Percentiles rank a stretch among this genome's conserved stretches.
Evolutionary conservation across 2,329 filamentous ascomycete species (phyloP).

Genomic region (Colletotrichum lupini): DNA sequence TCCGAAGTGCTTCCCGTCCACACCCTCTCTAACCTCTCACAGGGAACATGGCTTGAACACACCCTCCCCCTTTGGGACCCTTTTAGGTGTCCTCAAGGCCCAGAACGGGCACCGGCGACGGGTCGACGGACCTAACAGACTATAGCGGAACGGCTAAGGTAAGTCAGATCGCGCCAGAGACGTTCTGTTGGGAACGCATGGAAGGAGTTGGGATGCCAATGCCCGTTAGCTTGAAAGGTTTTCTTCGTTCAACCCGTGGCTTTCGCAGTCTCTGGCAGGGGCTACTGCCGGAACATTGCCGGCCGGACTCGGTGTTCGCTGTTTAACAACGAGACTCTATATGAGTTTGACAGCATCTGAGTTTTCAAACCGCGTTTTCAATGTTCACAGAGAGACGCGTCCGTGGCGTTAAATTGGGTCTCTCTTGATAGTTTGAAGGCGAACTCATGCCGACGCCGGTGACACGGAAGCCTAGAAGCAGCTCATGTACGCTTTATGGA

Average conservation of each 20-base stretch:
- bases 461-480: not conserved
- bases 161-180: not conserved
- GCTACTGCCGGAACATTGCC: conserved; percentile 6
- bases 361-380: not conserved
- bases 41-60: not conserved
- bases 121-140: not conserved
- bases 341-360: not conserved
- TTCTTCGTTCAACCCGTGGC: not conserved
- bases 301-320: not conserved
- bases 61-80: not conserved
- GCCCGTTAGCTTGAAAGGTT: not conserved
- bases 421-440: not conserved
- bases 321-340: too few species aligned
- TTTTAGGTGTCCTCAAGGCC: not conserved
- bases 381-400: not conserved
- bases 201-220: conserved; percentile 1
- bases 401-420: not conserved
- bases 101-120: not conserved
- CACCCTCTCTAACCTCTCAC: not conserved
- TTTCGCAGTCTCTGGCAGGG: not conserved
- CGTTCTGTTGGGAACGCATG: conserved; percentile 7
- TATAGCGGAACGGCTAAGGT: not conserved
- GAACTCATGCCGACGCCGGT: not conserved
- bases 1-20: not conserved
- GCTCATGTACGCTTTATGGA: not conserved